A percentile compares a stretch with the other conserved stretches of the same genome.
Evolutionary conservation across 495 filamentous ascomycete genomes (phyloP).

Genomic region (Podospora comata): DNA sequence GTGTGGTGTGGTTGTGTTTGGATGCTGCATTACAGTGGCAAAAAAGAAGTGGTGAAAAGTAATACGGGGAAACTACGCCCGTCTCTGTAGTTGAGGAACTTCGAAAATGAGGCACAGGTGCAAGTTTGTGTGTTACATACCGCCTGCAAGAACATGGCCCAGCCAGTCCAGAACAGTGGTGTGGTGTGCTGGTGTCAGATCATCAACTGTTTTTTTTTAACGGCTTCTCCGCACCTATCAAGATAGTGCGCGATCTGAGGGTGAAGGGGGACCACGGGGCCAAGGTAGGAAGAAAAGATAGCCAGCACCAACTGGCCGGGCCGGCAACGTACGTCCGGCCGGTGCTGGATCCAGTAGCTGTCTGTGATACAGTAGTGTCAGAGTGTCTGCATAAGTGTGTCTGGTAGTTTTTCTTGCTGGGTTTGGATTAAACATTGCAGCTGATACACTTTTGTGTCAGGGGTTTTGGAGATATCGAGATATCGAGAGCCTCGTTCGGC

Average conservation of each 20-base stretch:
- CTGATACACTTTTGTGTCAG: not conserved
- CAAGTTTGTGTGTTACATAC: not conserved
- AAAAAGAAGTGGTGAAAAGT: not conserved
- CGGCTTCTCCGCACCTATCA: not conserved
- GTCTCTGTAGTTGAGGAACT: not conserved
- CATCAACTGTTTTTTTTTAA: not conserved
- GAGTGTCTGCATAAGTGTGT: too few relatives aligned
- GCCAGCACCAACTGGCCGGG: not conserved
- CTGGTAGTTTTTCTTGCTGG: not conserved
- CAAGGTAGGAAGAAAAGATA: too few relatives aligned
- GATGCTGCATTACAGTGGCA: not conserved
- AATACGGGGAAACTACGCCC: not conserved
- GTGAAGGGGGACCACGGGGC: too few relatives aligned
- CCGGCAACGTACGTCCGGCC: not conserved
- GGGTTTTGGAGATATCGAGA: not conserved
- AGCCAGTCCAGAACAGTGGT: not conserved
- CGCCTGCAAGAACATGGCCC: not conserved
- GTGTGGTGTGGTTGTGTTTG: not conserved
- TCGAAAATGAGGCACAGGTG: not conserved
- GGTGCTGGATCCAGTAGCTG: not conserved
- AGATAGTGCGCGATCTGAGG: not conserved
- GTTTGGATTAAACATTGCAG: not conserved
- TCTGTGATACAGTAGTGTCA: not conserved
- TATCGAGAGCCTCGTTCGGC: not conserved
- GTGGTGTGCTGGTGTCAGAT: not conserved